Conservation (phyloP, 164 flowering plant species). For the Akebia trifoliata region DNA sequence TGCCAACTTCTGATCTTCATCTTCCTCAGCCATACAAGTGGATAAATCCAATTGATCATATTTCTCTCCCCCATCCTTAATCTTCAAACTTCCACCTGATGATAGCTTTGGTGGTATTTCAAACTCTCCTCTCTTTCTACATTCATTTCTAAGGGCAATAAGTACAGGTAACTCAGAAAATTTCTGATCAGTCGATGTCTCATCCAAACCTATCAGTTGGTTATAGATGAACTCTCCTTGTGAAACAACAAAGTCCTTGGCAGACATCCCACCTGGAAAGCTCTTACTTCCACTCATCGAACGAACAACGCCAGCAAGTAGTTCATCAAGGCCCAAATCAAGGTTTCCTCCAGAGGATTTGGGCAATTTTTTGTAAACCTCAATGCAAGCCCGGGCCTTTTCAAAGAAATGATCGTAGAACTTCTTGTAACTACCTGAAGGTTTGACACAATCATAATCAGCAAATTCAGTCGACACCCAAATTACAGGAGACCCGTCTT, state of each 20-base stretch:
- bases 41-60: slow-evolving; percentile 14
- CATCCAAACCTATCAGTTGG: slow-evolving; percentile 79
- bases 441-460: slow-evolving; percentile 76
- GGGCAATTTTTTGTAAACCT: slow-evolving; percentile 60
- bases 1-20: slow-evolving; percentile 66
- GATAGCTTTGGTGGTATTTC: slow-evolving; percentile 1
- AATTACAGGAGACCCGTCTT: slow-evolving; percentile 71
- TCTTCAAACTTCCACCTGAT: slow-evolving; percentile 28
- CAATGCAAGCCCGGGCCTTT: slow-evolving; percentile 72
- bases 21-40: slow-evolving; percentile 36
- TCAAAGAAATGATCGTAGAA: slow-evolving; percentile 56
- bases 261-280: slow-evolving; percentile 45
- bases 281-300: slow-evolving; percentile 60
- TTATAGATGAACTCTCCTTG: slow-evolving; percentile 79
- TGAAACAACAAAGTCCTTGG: slow-evolving; percentile 62
- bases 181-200: slow-evolving; percentile 40
- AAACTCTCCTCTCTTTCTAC: slow-evolving; percentile 28
- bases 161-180: slow-evolving; percentile 64
- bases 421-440: slow-evolving; percentile 55
- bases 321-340: slow-evolving; percentile 60
- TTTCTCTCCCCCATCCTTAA: slow-evolving; percentile 21
- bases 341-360: slow-evolving; percentile 60
- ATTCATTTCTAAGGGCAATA: slow-evolving; percentile 53
- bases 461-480: slow-evolving; percentile 83
- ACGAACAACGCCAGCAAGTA: slow-evolving; percentile 69